These are phyloP conservation scores for Funneliformis mosseae DNA, from an alignment of 192 early-diverging fungal genomes.

Conservation along the genomic window DNA sequence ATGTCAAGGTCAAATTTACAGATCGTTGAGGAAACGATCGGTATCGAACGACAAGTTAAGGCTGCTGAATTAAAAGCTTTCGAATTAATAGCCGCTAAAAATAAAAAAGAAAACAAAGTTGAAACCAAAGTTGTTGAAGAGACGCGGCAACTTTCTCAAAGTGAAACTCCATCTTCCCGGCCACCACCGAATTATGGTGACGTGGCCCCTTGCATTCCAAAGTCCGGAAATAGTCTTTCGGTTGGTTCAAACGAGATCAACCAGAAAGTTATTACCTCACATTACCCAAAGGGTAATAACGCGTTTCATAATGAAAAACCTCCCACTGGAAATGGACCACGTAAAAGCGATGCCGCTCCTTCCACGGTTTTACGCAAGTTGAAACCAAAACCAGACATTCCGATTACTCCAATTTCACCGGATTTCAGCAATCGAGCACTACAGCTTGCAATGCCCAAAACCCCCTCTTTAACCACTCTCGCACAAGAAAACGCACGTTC, in stretches of 20 bases:
- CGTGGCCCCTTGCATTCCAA: too few species aligned
- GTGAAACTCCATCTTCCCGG: too few species aligned
- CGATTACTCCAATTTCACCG: not conserved
- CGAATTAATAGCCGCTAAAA: not conserved
- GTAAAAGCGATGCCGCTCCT: not conserved
- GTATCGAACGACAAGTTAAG: not conserved
- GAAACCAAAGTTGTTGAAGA: too few species aligned
- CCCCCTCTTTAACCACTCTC: not conserved
- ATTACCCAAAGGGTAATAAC: too few species aligned
- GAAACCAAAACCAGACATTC: not conserved
- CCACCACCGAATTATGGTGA: too few species aligned
- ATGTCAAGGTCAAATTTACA: conserved; percentile 6
- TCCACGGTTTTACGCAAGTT: too few species aligned
- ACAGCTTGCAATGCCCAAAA: too few species aligned
- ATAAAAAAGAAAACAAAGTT: not conserved
- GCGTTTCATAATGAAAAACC: too few species aligned
- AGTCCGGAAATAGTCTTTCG: too few species aligned
- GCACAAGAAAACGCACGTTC: not conserved
- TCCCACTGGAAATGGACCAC: not conserved
- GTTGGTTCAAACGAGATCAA: too few species aligned
- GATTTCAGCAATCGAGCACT: not conserved
- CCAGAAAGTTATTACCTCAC: too few species aligned
- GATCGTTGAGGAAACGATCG: conserved; percentile 11
- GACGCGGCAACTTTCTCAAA: too few species aligned
- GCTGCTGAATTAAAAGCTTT: not conserved